phyloP scores from a whole-genome alignment of 257 asterid species.

The Knoxia roxburghii region DNA sequence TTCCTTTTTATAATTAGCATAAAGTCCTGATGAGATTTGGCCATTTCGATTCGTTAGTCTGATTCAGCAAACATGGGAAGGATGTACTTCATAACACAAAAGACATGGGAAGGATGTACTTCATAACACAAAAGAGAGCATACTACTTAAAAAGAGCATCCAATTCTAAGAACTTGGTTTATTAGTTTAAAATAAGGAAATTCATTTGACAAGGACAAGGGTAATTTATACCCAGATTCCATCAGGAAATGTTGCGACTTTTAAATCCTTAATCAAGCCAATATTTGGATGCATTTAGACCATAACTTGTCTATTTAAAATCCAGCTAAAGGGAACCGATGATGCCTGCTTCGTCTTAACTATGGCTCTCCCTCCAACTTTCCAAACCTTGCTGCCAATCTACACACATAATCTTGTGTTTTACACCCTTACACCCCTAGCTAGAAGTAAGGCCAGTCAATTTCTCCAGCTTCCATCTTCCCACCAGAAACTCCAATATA shows the following conservation, averaged over 20 bases:
- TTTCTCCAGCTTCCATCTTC: conserved; percentile 63
- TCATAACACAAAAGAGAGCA: no score
- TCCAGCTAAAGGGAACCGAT: conserved; percentile 59
- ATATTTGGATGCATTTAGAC: conserved; percentile 13
- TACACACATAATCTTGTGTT: conserved; percentile 71
- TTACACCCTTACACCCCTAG: conserved; percentile 62
- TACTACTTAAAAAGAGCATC: no score
- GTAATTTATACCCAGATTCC: neutral
- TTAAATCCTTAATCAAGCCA: neutral
- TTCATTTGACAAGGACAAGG: no score
- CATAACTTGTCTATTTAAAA: conserved; percentile 44
- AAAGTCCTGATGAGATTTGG: no score
- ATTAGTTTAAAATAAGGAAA: no score
- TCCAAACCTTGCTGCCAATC: conserved; percentile 56
- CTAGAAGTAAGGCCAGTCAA: conserved; percentile 57
- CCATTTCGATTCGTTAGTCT: no score
- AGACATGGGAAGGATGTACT: no score
- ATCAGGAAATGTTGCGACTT: neutral
- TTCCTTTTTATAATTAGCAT: no score
- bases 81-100: no score
- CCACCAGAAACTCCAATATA: conserved; percentile 55
- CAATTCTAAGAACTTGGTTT: no score
- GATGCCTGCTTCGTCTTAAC: conserved; percentile 42
- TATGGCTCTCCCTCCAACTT: conserved; percentile 58
- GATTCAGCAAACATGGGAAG: no score